Conservation (phyloP, 305 asterid species). For the Fraxinus angustifolia region DNA sequence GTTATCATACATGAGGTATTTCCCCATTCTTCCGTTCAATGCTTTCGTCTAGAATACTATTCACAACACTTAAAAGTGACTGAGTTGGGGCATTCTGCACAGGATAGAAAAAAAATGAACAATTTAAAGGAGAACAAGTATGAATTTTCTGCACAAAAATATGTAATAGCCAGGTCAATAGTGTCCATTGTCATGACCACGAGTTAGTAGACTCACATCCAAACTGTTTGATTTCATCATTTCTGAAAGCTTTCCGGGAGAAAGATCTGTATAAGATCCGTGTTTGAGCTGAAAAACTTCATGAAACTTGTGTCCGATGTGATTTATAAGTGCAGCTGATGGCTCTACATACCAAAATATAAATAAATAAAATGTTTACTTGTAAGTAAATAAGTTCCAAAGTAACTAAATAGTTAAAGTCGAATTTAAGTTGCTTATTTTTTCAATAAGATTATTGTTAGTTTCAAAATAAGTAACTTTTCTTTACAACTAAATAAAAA, state of each 20-base stretch:
- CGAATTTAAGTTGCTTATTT: neutral
- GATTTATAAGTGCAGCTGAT: constrained; percentile 46
- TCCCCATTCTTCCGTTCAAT: constrained; percentile 77
- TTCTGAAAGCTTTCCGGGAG: constrained; percentile 73
- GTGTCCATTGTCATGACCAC: constrained; percentile 13
- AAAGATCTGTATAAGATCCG: constrained; percentile 72
- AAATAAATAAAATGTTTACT: neutral
- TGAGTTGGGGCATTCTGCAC: constrained; percentile 93
- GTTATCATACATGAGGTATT: constrained; percentile 73
- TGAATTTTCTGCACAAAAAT: neutral
- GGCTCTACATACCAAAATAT: constrained; percentile 32
- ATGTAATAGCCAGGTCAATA: neutral
- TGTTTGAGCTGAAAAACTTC: constrained; percentile 84
- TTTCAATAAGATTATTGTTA: neutral
- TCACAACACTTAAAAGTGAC: constrained; percentile 73
- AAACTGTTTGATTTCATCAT: constrained; percentile 91
- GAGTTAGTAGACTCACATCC: constrained; percentile 53
- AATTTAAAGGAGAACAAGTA: constrained; percentile 9
- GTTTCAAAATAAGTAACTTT: neutral
- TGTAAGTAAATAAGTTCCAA: neutral
- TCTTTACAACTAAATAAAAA: neutral
- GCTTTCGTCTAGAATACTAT: constrained; percentile 85
- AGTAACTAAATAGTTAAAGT: neutral
- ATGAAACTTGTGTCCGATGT: constrained; percentile 68
- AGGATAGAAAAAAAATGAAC: constrained; percentile 14